Conservation (phyloP, 768 basidiomycete species). For the Phylloporus sp. region DNA sequence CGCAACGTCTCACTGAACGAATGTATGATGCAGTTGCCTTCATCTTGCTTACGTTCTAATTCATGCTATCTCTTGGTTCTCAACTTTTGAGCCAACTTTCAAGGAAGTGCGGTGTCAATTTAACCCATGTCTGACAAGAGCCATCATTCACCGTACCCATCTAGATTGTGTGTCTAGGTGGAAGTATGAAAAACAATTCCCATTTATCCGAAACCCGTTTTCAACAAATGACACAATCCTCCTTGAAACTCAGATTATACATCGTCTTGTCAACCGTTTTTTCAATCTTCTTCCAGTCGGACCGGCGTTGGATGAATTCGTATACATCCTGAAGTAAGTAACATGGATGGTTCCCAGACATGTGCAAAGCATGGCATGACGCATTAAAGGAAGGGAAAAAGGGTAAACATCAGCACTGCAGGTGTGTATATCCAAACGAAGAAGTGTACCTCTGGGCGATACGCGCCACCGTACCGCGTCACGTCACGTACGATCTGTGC, state of each 20-base stretch:
- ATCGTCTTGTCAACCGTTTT: slow-evolving; percentile 93
- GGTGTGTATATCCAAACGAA: background rate
- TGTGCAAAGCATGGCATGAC: background rate
- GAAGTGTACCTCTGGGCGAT: slow-evolving; percentile 80
- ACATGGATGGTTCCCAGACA: background rate
- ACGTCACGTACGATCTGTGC: slow-evolving; percentile 96
- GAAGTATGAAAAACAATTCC: background rate
- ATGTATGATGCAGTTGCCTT: too few species aligned
- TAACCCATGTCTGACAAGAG: too few species aligned
- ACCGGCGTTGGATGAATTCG: slow-evolving; percentile 90
- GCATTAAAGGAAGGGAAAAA: background rate
- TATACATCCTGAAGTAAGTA: slow-evolving; percentile 66
- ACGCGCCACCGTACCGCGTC: slow-evolving; percentile 91
- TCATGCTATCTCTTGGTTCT: too few species aligned
- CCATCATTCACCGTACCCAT: too few species aligned
- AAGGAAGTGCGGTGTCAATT: too few species aligned
- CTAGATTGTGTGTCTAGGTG: background rate
- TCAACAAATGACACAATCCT: slow-evolving; percentile 68
- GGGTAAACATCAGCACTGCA: background rate
- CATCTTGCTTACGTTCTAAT: too few species aligned
- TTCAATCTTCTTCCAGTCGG: slow-evolving; percentile 99
- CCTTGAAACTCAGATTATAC: slow-evolving; percentile 91
- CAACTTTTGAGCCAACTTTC: too few species aligned
- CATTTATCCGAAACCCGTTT: background rate
- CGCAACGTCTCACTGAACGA: background rate